Base-by-base conservation (phyloP, 2,329 filamentous ascomycete species). In the Fusarium verticillioides region DNA sequence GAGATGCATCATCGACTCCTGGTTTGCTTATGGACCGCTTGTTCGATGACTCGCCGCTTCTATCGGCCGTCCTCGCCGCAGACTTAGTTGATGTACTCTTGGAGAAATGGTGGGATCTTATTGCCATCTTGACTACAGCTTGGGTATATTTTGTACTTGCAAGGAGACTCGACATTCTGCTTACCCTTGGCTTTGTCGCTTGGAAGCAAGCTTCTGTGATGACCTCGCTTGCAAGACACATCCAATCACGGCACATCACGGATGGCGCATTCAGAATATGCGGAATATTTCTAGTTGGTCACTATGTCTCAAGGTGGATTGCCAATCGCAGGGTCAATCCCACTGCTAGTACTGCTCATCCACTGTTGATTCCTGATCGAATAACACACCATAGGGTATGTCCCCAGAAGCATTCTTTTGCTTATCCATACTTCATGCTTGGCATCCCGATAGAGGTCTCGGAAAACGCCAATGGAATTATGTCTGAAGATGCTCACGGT, bases 401-500 rank as follows among this genome's bases (percentile, higher is more conserved):
- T 64, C 93, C 93, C 0, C 86, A 89, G 77, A 89, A 87, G 66
- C 91, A 94, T 78, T 86, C 86, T 0, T 95, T 95, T 77, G 84
- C 84, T 2, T 94, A 94, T 78, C 90, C 91, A 0, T 94, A 94
- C 79, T 86, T 95, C 3, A 85, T 91, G 50, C 89, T 91, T 32
- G 92, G 92, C 2, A 85, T 93, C 44, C 92, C 92, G 0, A 85
- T 94, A 30, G 87, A 87, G n/a, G 90, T 88, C 80, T 82, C 83
- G 57, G 91, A 90, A 10, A 83, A 82, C 46, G 81, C 84, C n/a
- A 87, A 86, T 50, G 86, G 86, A 15, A 83, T 92, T 70, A 78
- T 93, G 39, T 91, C 91, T 4, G 81, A 81, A 11, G 83, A 83
- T 34, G 61, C 76, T 30, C 56, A 76, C 23, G 63, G 70, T 19